Percentiles rank a stretch among this genome's conserved stretches.
Evolutionary conservation across 2,329 filamentous ascomycete genomes (phyloP).

Genomic region (Diaporthe citri): DNA sequence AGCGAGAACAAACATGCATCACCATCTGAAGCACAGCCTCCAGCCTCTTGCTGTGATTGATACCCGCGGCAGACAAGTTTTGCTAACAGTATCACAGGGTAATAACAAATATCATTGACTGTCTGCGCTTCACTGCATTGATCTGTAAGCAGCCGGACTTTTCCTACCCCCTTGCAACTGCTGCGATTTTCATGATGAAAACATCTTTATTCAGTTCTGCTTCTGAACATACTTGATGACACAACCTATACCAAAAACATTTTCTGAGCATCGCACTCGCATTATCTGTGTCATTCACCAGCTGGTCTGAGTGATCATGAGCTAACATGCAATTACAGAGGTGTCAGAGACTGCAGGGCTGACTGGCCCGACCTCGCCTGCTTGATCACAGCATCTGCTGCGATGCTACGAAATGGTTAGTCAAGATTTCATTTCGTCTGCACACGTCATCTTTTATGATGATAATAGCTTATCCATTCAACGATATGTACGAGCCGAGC

Average conservation of each 20-base stretch:
- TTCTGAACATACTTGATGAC: conserved; percentile 78
- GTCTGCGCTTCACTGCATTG: conserved; percentile 3
- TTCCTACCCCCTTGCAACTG: conserved; percentile 16
- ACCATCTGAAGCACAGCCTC: conserved; percentile 73
- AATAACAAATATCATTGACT: background rate
- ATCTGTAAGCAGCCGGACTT: conserved; percentile 39
- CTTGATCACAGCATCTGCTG: background rate
- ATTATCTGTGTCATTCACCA: background rate
- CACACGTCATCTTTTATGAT: conserved; percentile 57
- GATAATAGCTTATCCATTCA: conserved; percentile 83
- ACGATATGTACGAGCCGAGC: conserved; percentile 76
- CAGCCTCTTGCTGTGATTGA: conserved; percentile 40
- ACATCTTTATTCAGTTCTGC: conserved; percentile 77
- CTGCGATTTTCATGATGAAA: conserved; percentile 71
- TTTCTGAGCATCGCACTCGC: conserved; percentile 61
- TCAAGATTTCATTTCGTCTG: conserved; percentile 32
- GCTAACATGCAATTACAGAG: conserved; percentile 30
- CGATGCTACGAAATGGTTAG: conserved; percentile 32
- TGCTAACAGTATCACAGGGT: conserved; percentile 32
- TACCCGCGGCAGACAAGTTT: conserved; percentile 16
- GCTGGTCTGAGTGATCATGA: background rate
- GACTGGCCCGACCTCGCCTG: background rate
- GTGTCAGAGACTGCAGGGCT: background rate
- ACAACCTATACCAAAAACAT: conserved; percentile 72
- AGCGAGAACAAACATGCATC: conserved; percentile 81